Conservation (phyloP, 2,329 filamentous ascomycete species). For the Botrytis medusae region DNA sequence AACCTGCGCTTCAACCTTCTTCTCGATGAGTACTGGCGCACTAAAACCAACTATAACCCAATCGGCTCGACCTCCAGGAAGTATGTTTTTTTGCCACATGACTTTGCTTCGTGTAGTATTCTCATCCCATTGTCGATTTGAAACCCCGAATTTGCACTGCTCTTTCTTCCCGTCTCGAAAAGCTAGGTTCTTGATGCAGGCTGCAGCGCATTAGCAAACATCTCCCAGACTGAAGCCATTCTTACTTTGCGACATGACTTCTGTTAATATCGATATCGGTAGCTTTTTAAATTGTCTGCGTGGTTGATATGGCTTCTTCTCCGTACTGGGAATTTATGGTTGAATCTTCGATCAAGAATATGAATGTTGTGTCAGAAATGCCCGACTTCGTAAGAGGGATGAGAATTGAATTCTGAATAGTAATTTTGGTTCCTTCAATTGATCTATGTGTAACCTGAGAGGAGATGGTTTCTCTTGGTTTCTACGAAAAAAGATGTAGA, state of each 20-base stretch:
- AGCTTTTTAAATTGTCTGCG: fast-evolving
- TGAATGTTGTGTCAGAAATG: background rate
- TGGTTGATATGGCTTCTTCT: background rate
- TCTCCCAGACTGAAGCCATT: background rate
- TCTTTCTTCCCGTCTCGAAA: background rate
- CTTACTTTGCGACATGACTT: background rate
- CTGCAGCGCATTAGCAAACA: constrained; percentile 5
- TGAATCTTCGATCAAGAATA: background rate
- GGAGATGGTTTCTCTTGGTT: fast-evolving
- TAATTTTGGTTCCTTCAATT: fast-evolving
- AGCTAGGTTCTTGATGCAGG: background rate
- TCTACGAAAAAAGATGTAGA: background rate
- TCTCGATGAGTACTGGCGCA: background rate
- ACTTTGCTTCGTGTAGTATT: background rate
- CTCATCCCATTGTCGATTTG: background rate
- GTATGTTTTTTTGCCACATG: background rate
- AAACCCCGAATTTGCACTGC: background rate
- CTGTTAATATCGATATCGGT: fast-evolving
- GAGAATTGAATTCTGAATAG: background rate
- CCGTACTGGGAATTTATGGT: background rate
- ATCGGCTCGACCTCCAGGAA: background rate
- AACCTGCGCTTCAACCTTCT: background rate
- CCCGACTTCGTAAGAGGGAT: background rate
- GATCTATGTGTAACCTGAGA: too few relatives aligned
- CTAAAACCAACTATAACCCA: constrained; percentile 14